Conservation (phyloP, 768 basidiomycete species). For the Suillus fuscotomentosus region DNA sequence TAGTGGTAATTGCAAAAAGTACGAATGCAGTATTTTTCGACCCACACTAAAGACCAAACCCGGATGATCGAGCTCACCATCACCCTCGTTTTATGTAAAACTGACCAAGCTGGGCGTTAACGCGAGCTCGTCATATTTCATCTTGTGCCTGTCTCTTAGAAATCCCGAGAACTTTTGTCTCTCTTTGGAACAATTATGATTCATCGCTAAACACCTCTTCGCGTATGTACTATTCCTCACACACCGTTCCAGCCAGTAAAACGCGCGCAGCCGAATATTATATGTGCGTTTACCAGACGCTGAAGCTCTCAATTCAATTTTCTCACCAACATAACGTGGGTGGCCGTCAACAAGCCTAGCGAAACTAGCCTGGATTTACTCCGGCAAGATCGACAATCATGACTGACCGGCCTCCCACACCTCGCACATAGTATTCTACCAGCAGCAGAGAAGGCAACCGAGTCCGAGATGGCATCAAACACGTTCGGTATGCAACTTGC, state of each 20-base stretch:
- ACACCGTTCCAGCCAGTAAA: no score
- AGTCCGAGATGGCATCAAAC: neutral
- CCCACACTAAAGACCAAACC: conserved; percentile 2
- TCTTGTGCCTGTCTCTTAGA: conserved; percentile 3
- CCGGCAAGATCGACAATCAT: neutral
- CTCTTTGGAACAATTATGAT: conserved; percentile 10
- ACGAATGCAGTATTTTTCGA: neutral
- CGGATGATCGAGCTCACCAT: conserved; percentile 7
- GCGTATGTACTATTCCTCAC: no score
- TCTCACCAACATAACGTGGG: neutral
- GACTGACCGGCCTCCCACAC: neutral
- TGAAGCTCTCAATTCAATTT: neutral
- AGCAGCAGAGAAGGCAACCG: no score
- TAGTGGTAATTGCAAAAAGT: conserved; percentile 1
- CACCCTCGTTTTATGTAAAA: neutral
- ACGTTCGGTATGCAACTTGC: neutral
- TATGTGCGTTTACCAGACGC: no score
- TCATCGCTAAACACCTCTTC: neutral
- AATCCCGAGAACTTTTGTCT: conserved; percentile 12
- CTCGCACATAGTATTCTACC: neutral
- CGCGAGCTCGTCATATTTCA: neutral
- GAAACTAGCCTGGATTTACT: neutral
- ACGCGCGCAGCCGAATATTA: no score
- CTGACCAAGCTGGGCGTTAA: neutral
- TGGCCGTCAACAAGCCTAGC: neutral